Evolutionary conservation across 208 protist species (phyloP).

Genomic region (Leptomonas pyrrhocoris): DNA sequence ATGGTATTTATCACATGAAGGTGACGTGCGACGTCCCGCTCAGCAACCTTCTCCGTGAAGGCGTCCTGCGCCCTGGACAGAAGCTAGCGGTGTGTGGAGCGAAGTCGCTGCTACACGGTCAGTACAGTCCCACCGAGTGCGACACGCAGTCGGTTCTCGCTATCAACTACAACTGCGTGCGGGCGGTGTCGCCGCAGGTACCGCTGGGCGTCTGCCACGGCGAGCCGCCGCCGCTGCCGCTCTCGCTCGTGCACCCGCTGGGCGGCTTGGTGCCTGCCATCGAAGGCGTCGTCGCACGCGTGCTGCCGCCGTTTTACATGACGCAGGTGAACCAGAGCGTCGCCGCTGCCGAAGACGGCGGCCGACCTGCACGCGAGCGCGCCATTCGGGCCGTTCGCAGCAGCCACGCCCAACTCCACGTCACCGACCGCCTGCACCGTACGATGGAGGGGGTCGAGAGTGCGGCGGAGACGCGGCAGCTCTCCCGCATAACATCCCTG

Average conservation of each 20-base stretch:
- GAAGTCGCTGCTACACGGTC: slow-evolving; percentile 41
- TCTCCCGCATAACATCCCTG: slow-evolving; percentile 61
- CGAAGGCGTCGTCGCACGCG: slow-evolving; percentile 64
- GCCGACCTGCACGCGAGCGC: slow-evolving; percentile 9
- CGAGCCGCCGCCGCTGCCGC: slow-evolving; percentile 52
- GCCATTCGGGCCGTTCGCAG: slow-evolving; percentile 42
- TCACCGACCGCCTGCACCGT: slow-evolving; percentile 25
- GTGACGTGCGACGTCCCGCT: slow-evolving; percentile 76
- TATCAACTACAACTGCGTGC: slow-evolving; percentile 85
- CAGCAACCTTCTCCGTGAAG: slow-evolving; percentile 65
- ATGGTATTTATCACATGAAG: slow-evolving; percentile 78
- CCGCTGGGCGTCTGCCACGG: slow-evolving; percentile 57
- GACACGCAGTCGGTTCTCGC: slow-evolving; percentile 46
- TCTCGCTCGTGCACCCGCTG: slow-evolving; percentile 53
- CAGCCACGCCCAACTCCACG: slow-evolving; percentile 49
- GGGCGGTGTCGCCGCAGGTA: slow-evolving; percentile 40
- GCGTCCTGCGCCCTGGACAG: slow-evolving; percentile 52
- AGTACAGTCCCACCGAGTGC: slow-evolving; percentile 66
- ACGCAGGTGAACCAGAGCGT: slow-evolving; percentile 13
- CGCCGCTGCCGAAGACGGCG: slow-evolving; percentile 11
- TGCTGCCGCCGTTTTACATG: slow-evolving; percentile 76
- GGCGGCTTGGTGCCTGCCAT: slow-evolving; percentile 81
- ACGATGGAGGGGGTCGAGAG: slow-evolving; percentile 1
- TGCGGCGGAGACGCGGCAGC: slow-evolving; percentile 2
- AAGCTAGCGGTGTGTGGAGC: slow-evolving; percentile 76